Base-by-base conservation (phyloP, 345 rosid genomes). In the Carallia brachiata region DNA sequence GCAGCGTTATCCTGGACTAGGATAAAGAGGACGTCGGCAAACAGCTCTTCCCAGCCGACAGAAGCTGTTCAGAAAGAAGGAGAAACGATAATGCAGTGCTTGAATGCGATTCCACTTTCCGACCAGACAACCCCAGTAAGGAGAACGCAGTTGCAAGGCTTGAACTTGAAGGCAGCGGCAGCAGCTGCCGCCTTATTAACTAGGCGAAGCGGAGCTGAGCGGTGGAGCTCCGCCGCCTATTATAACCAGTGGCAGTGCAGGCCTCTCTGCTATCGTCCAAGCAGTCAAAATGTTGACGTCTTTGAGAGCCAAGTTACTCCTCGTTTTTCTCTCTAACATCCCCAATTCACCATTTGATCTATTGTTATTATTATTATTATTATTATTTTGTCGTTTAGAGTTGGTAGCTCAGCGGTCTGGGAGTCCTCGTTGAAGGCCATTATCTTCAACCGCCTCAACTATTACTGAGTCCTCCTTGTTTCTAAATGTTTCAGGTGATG, bases 231-330 rank as follows among this genome's bases (percentile, higher is more conserved):
- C 34, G 31, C 62, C 60, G 54, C 63, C 64, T 72, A 36, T n/a
- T 40, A 27, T 23, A 23, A 23, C 47, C 47, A 63, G 62, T 34
- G 59, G 50, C 60, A 56, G 60, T 7, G 60, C 73, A 73, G 84
- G 50, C 79, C 68, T 68, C 76, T 80, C 59, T 87, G 84, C 37
- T 80, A 86, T 69, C 63, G 73, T 65, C 67, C 89, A 19, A 70
- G 74, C 67, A 77, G 72, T 16, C 69, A 72, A 53, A 16, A 80
- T n/a, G 10, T 74, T 58, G 91, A 88, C 70, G 78, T 78, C 71
- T 77, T 78, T 56, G 84, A 87, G 48, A 71, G 69, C 61, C 91
- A 88, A 73, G 98, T 88, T 39, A 5, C 64, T 36, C 4, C 31
- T 57, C 17, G 28, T 50, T 47, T 50, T 63, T 36, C 50, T 10